Base-by-base conservation (phyloP, 2,329 filamentous ascomycete species). In the Phialemonium atrogriseum region DNA sequence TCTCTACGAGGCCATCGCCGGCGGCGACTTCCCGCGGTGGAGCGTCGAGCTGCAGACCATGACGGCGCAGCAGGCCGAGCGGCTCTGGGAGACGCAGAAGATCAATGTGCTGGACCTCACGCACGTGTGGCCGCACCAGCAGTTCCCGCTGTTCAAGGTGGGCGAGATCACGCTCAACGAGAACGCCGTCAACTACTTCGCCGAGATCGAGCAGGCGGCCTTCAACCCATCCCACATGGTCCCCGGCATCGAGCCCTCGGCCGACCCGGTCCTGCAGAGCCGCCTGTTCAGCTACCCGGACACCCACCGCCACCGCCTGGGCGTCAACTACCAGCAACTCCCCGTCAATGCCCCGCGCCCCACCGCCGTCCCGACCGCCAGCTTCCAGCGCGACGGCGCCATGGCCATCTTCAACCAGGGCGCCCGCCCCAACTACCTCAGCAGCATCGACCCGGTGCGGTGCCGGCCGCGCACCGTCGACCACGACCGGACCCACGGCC, bases 211-310 rank as follows among this genome's bases (percentile, higher is more conserved):
- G 41, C 72, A 77, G 48, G 66, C 68, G 0, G 65, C 69, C 0
- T 77, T 77, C 39, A 71, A 65, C 0, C 72, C 73, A 0, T 64
- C 62, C 1, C 70, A 59, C 16, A 61, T 75, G 52, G 68, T 76
- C 0, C 68, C 70, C 0, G 72, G 73, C 5, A 59, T 70, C 33
- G 70, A 59, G 3, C 58, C 67, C 1, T 65, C 63, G 0, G 65
- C 70, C 1, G 72, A 77, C 43, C 63, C 67, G 1, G 42, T 46
- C 18, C 31, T 37, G 27, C 20, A 10, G 21, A 14, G 5, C 11
- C n/a, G 17, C 13, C 33, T 71, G 54, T 72, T 74, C 41, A 56
- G 64, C 13, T 75, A 75, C 39, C 62, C 66, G 1, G 70, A 75
- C 37, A 62, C 71, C 19, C 65, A 70, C 27, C 63, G 71, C 32